Base-by-base conservation (phyloP, 768 basidiomycete genomes). In the Hericium alpestre region DNA sequence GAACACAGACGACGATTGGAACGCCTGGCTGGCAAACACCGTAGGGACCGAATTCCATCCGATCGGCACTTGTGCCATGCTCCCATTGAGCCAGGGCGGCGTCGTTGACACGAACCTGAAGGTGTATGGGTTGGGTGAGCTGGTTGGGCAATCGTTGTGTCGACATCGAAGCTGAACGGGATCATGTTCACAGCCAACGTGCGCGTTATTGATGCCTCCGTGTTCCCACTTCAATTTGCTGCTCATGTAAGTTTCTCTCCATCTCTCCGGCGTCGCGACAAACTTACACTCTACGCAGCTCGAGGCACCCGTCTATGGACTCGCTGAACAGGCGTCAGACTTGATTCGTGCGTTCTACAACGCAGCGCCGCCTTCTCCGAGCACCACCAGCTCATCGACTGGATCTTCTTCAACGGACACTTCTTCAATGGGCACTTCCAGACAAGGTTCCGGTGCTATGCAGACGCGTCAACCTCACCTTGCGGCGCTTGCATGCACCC, bases 31-130 rank as follows among this genome's bases (percentile, higher is more conserved):
- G 27, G 67, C 69, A 27, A 67, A 65, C 15, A 60, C 66, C 6
- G 72, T 74, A 15, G 69, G 73, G 7, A 82, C 80, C 9, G 80
- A 84, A 70, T 82, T 70, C 70, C 86, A 88, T 66, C 84, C 84
- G 4, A 70, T 74, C 37, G 75, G 74, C 25, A 76, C 82, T 5
- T 79, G 76, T 65, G 72, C 80, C 8, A 84, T 85, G 81, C 67
- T 83, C 49, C 81, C 82, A 2, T 69, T 69, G 57, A 65, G 65
- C 27, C 69, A 70, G 38, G 82, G 76, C n/a, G 82, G 82, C 51
- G 82, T 85, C 51, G 81, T 85, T 52, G 76, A 81, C 62, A 69
- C 74, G 49, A 68, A 77, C 48, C 69, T 85, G n/a, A 70, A 70
- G 59, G 82, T 83, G 2, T 80, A 83, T 66, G 83, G 83, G 15